Conservation (phyloP, 1,139 yeast genomes). For the Wickerhamomyces sp. region DNA sequence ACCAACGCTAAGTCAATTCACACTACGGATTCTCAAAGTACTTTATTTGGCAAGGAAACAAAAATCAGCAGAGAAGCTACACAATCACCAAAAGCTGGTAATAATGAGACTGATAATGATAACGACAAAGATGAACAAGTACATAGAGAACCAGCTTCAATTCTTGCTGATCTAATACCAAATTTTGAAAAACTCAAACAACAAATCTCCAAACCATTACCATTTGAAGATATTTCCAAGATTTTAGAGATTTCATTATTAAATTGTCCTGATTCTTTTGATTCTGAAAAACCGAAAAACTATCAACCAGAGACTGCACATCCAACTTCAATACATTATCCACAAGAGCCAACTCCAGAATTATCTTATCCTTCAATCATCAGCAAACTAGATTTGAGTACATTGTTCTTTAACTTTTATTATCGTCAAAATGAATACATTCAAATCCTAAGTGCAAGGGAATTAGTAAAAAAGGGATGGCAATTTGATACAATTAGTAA, state of each 20-base stretch:
- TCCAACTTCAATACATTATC: conserved; percentile 88
- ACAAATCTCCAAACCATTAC: conserved; percentile 45
- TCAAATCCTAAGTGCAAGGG: conserved; percentile 81
- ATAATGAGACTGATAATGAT: not conserved
- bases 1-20: not conserved
- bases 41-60: not conserved
- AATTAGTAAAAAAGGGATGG: conserved; percentile 83
- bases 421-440: conserved; percentile 64
- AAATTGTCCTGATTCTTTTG: conserved; percentile 90
- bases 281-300: conserved; percentile 80
- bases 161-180: conserved; percentile 41
- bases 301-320: conserved; percentile 82
- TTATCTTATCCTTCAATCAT: conserved; percentile 38
- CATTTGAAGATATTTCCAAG: conserved; percentile 48
- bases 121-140: not conserved
- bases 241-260: conserved; percentile 66
- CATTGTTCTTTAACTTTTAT: conserved; percentile 88
- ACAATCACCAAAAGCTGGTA: conserved; percentile 11
- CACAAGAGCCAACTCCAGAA: conserved; percentile 64
- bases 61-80: conserved; percentile 7
- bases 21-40: not conserved
- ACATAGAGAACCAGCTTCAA: conserved; percentile 22
- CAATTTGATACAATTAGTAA: conserved; percentile 67
- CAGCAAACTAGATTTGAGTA: conserved; percentile 77
- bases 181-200: conserved; percentile 41